Conservation (phyloP, 768 basidiomycete species). For the Amanita polypyramis region DNA sequence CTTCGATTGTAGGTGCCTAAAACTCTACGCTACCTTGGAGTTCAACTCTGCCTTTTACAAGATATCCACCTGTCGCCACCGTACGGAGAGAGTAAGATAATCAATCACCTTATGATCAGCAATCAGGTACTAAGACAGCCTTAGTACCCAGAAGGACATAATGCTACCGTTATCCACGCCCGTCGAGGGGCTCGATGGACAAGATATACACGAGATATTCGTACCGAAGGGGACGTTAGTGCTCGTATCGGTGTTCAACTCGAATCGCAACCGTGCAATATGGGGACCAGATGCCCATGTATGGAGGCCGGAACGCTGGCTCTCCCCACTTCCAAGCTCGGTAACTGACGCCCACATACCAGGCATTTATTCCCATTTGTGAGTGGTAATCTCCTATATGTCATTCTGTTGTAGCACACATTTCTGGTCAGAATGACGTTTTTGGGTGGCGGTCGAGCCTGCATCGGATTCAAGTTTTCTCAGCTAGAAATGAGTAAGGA, state of each 20-base stretch:
- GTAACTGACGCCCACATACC: conserved; percentile 17
- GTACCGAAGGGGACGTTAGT: conserved; percentile 15
- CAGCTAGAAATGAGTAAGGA: conserved; percentile 27
- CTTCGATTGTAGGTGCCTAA: conserved; percentile 15
- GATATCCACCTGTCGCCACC: neutral
- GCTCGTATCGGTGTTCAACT: conserved; percentile 13
- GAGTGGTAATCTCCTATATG: conserved; percentile 6
- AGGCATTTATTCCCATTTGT: conserved; percentile 23
- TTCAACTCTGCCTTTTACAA: neutral
- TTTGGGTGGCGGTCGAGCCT: conserved; percentile 21
- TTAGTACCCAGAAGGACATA: conserved; percentile 10
- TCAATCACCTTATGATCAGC: neutral
- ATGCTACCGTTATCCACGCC: conserved; percentile 18
- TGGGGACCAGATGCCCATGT: conserved; percentile 24
- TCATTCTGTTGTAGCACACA: conserved; percentile 13
- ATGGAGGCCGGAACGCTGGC: conserved; percentile 27
- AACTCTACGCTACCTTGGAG: neutral
- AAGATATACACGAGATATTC: conserved; percentile 12
- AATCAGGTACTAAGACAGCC: neutral
- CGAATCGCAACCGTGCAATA: conserved; percentile 18
- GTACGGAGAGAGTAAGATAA: neutral
- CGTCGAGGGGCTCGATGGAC: conserved; percentile 14
- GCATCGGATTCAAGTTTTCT: conserved; percentile 29
- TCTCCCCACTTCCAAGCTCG: conserved; percentile 8
- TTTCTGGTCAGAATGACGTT: conserved; percentile 24